These are phyloP conservation scores for Cytospora schulzeri DNA, from an alignment of 2,329 filamentous ascomycete genomes.

Conservation along the genomic window DNA sequence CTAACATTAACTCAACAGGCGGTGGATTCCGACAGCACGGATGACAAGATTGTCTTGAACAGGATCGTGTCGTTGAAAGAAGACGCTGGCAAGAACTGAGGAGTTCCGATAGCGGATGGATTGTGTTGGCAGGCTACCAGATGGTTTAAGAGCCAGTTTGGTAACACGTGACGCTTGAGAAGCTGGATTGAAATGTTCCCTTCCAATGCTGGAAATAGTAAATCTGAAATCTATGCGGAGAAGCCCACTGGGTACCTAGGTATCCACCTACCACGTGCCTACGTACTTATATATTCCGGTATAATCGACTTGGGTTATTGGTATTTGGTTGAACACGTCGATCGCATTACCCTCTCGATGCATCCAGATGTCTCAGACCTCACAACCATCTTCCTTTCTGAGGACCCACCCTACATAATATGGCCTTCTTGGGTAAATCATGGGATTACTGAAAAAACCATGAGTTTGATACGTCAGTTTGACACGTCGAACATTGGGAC, in stretches of 20 bases:
- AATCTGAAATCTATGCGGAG: background rate
- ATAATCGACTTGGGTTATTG: background rate
- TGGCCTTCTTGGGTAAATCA: background rate
- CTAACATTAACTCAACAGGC: constrained; percentile 45
- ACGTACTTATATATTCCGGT: background rate
- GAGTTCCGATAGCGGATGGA: background rate
- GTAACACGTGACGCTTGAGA: background rate
- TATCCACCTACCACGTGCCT: background rate
- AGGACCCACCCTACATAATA: background rate
- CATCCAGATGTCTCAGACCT: too few relatives aligned
- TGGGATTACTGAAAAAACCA: too few relatives aligned
- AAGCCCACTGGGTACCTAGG: background rate
- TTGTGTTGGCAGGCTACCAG: too few relatives aligned
- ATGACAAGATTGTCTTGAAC: constrained; percentile 84
- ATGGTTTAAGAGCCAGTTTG: too few relatives aligned
- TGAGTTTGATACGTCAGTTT: too few relatives aligned
- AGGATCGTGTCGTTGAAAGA: constrained; percentile 91
- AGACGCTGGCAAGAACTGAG: constrained; percentile 66
- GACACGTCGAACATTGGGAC: background rate
- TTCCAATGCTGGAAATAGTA: background rate
- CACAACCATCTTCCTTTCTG: background rate
- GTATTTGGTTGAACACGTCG: background rate
- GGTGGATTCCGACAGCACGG: constrained; percentile 76
- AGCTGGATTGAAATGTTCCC: background rate
- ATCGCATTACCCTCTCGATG: too few relatives aligned